Evolutionary conservation across 805 yeast genomes (phyloP).

Genomic region (Metschnikowia anglica): DNA sequence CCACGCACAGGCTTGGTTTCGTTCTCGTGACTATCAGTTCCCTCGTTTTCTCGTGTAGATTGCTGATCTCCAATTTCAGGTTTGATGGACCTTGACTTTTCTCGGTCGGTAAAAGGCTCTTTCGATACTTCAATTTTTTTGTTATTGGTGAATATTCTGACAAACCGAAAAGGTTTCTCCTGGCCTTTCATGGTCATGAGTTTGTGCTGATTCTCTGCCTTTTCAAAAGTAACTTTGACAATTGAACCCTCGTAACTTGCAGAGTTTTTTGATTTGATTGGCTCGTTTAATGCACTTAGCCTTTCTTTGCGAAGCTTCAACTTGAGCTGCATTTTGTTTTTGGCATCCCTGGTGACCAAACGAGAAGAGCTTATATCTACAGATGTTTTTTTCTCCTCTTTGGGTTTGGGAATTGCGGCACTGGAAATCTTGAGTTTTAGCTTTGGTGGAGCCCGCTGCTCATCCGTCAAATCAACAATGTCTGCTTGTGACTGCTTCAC

Average conservation of each 20-base stretch:
- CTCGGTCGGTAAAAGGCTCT: slow-evolving; percentile 3
- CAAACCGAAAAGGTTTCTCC: slow-evolving; percentile 3
- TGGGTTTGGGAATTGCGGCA: neutral
- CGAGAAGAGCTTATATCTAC: neutral
- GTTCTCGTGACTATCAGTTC: neutral
- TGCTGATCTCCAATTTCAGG: neutral
- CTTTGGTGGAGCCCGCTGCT: slow-evolving; percentile 1
- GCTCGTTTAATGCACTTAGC: slow-evolving; percentile 11
- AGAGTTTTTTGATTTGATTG: neutral
- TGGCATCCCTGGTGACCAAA: slow-evolving; percentile 12
- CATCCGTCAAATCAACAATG: neutral
- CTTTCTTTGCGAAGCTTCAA: slow-evolving; percentile 16
- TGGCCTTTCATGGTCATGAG: neutral
- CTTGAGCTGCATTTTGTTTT: slow-evolving; percentile 9
- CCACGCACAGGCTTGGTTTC: neutral
- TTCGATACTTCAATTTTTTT: slow-evolving; percentile 3
- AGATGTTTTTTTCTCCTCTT: slow-evolving; percentile 1
- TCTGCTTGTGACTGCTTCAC: neutral
- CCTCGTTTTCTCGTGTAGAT: neutral
- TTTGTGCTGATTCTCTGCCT: neutral
- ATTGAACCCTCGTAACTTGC: slow-evolving; percentile 2
- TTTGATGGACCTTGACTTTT: too few relatives aligned
- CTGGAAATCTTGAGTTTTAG: slow-evolving; percentile 8
- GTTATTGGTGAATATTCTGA: slow-evolving; percentile 5
- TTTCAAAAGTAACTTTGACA: slow-evolving; percentile 2